Percentiles rank a stretch among this genome's conserved stretches.
Evolutionary conservation across 768 basidiomycete species (phyloP).

Genomic region (Omphalotus guepiniiformis): DNA sequence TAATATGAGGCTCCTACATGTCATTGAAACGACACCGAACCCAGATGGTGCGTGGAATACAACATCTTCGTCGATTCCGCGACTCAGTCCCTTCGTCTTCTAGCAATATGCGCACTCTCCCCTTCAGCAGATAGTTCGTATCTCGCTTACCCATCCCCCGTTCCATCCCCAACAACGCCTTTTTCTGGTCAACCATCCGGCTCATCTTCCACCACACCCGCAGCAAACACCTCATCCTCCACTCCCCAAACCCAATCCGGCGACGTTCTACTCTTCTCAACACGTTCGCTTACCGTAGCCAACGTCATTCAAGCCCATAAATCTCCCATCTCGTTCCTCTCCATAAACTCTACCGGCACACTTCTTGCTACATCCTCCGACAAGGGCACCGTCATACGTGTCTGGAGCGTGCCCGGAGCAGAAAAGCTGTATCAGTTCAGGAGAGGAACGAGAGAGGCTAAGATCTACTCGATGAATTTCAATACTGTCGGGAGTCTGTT

Average conservation of each 20-base stretch:
- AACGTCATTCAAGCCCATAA: conserved; percentile 99
- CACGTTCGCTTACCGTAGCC: conserved; percentile 83
- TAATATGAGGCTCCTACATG: conserved; percentile 96
- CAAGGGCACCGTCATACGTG: conserved; percentile 95
- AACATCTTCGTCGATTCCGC: background rate
- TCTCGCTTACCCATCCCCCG: conserved; percentile 93
- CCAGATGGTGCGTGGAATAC: conserved; percentile 67
- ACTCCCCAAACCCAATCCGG: conserved; percentile 48
- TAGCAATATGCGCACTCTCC: conserved; percentile 92
- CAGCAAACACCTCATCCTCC: conserved; percentile 34
- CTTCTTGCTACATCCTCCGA: conserved; percentile 91
- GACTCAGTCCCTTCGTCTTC: conserved; percentile 5
- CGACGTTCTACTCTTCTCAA: conserved; percentile 94
- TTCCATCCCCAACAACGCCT: conserved; percentile 74
- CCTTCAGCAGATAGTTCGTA: conserved; percentile 91
- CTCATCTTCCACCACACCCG: conserved; percentile 24
- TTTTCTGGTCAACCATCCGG: conserved; percentile 35
- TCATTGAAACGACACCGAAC: conserved; percentile 95
- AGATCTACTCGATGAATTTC: conserved; percentile 79
- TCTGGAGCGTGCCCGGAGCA: conserved; percentile 86
- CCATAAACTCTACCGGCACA: conserved; percentile 83
- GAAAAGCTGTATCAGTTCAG: conserved; percentile 96
- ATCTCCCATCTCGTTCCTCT: conserved; percentile 80
- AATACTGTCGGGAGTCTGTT: conserved; percentile 80
- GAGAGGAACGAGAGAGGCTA: conserved; percentile 80